Base-by-base conservation (phyloP, 768 basidiomycete genomes). In the Leucosporidium scottii region DNA sequence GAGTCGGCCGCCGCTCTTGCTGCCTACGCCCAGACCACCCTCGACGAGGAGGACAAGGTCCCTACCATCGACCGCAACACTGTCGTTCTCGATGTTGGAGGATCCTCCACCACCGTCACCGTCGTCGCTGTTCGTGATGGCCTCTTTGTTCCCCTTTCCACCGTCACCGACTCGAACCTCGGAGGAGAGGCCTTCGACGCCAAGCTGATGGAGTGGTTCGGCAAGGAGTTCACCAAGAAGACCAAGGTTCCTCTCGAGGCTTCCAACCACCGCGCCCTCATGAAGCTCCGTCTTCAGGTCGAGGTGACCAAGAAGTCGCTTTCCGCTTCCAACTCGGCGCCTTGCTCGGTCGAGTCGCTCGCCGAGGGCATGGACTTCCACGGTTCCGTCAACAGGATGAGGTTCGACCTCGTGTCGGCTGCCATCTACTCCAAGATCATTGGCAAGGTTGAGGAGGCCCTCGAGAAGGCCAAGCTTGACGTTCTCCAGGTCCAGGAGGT, bases 151-250 rank as follows among this genome's bases (percentile, higher is more conserved):
- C 83, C 86, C 75, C 78, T 84, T 62, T 79, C 92, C 34, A 84
- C 84, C 5, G 76, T 77, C 15, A 58, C 70, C 39, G 73, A 74
- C 55, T 75, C 78, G 49, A 73, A 77, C 31, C 77, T 87, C 55
- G 86, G 87, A 8, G 89, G 87, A 0, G 84, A 88, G 71, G 82
- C 84, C 67, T 85, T 93, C 74, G 90, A 92, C 79, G 84, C 85
- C 67, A 84, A 86, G 75, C 83, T 97, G 51, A 85, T 96, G 80
- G 87, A 88, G 68, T 90, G 89, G 82, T 96, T 99, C 78, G 86
- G 89, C 62, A 86, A 91, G 76, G 94, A 99, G 71, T 99, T 99
- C 79, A 90, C 89, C 59, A 98, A 97, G 81, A 99, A 96, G 81
- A 93, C 88, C 23, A 91, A 90, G 78, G 84, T 84, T 28, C 80